These are phyloP conservation scores for Laguncularia racemosa DNA, from an alignment of 345 rosid genomes.

Conservation along the genomic window DNA sequence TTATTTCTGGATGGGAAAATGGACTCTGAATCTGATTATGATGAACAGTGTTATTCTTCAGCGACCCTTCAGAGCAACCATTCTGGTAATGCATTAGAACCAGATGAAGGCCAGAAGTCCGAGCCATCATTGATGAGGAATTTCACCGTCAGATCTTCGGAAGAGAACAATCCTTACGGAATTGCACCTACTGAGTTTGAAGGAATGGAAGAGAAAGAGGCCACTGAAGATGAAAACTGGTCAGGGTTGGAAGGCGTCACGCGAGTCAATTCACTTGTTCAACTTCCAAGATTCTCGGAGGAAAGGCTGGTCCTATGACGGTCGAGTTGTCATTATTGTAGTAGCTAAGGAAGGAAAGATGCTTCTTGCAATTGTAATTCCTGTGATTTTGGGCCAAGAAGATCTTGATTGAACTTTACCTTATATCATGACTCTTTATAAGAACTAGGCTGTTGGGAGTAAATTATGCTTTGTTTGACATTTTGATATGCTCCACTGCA, in stretches of 20 bases:
- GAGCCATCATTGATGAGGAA: slow-evolving; percentile 91
- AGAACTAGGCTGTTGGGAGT: not conserved
- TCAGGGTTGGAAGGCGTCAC: slow-evolving; percentile 93
- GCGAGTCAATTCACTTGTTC: slow-evolving; percentile 94
- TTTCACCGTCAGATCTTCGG: slow-evolving; percentile 71
- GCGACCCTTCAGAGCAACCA: slow-evolving; percentile 70
- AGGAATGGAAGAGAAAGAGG: slow-evolving; percentile 23
- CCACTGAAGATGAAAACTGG: slow-evolving; percentile 78
- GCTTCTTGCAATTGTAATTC: slow-evolving; percentile 15
- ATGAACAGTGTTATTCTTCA: slow-evolving; percentile 69
- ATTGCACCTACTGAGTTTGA: slow-evolving; percentile 23
- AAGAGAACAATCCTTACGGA: slow-evolving; percentile 38
- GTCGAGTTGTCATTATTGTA: not conserved
- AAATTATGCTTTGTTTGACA: not conserved
- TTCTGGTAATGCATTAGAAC: slow-evolving; percentile 59
- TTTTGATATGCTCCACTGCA: too few species aligned
- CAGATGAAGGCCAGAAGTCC: slow-evolving; percentile 69
- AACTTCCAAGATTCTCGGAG: slow-evolving; percentile 89
- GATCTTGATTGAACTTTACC: too few species aligned
- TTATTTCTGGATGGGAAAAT: slow-evolving; percentile 89
- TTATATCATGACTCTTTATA: not conserved
- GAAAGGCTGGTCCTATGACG: slow-evolving; percentile 42
- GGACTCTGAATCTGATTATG: slow-evolving; percentile 83
- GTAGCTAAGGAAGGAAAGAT: slow-evolving; percentile 7
- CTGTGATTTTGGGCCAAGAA: slow-evolving; percentile 5